phyloP scores from a whole-genome alignment of 805 yeast species.

The Nakazawaea anatomiae region DNA sequence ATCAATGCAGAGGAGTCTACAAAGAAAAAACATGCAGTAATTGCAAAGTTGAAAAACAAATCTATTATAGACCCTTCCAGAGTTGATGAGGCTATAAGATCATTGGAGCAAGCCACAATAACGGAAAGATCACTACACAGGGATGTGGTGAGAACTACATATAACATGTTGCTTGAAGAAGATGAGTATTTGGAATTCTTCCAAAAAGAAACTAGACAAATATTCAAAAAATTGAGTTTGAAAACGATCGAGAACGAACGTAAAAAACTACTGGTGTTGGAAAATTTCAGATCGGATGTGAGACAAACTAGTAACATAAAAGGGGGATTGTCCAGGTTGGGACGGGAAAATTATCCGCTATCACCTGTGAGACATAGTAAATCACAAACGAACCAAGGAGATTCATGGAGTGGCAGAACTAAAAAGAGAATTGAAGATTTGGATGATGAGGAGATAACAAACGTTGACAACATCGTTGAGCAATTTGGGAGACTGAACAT shows the following conservation, averaged over 20 bases:
- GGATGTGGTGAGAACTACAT: conserved; percentile 77
- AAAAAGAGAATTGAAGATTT: conserved; percentile 17
- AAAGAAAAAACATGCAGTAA: conserved; percentile 61
- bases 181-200: conserved; percentile 51
- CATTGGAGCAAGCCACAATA: conserved; percentile 72
- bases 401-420: conserved; percentile 29
- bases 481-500: conserved; percentile 3
- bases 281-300: conserved; percentile 44
- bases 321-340: conserved; percentile 81
- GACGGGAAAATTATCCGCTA: conserved; percentile 56
- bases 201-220: conserved; percentile 46
- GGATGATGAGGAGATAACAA: conserved; percentile 1
- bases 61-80: conserved; percentile 78
- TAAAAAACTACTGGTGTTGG: conserved; percentile 68
- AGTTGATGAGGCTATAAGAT: conserved; percentile 83
- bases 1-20: conserved; percentile 73
- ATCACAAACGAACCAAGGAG: conserved; percentile 35
- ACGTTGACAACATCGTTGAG: conserved; percentile 2
- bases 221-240: conserved; percentile 55
- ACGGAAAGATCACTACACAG: conserved; percentile 70
- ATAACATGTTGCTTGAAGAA: conserved; percentile 76
- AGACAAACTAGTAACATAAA: conserved; percentile 27
- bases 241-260: conserved; percentile 83
- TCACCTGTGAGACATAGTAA: conserved; percentile 31
- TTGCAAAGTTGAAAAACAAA: conserved; percentile 64